phyloP scores from a whole-genome alignment of 176 grass and related monocot species.

The Dactylis glomerata region DNA sequence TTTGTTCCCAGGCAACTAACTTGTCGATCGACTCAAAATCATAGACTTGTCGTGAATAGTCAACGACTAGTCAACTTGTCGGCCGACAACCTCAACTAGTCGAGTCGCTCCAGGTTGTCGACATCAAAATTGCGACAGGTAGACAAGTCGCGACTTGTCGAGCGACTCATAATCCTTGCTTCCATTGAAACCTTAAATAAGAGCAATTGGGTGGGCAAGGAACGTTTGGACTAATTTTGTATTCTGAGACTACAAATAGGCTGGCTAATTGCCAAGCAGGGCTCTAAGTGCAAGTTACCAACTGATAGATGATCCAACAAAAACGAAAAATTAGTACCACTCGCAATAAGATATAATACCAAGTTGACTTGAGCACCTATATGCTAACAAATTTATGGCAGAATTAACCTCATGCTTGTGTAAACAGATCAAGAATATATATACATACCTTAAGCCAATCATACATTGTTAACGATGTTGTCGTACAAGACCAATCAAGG shows the following conservation, averaged over 20 bases:
- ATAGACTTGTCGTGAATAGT: no score
- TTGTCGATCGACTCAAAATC: no score
- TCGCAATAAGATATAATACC: not conserved
- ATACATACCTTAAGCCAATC: constrained; percentile 93
- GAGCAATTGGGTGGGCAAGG: not conserved
- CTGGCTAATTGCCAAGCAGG: not conserved
- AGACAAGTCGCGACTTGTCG: no score
- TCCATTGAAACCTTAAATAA: constrained; percentile 6
- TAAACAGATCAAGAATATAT: constrained; percentile 18
- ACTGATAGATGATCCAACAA: not conserved
- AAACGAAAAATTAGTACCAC: not conserved
- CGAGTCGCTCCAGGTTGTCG: no score
- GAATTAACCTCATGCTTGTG: not conserved
- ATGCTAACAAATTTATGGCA: not conserved
- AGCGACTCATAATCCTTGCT: no score
- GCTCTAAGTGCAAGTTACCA: constrained; percentile 7
- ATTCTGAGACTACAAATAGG: constrained; percentile 9
- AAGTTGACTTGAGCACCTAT: not conserved
- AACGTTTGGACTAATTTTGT: not conserved
- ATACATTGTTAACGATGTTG: constrained; percentile 98
- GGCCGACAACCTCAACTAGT: no score
- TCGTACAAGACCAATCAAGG: constrained; percentile 97
- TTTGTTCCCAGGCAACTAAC: no score
- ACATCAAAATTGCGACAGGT: no score
- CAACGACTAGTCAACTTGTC: no score